phyloP scores from a whole-genome alignment of 192 early-diverging fungal species.

The Backusella australiensis region DNA sequence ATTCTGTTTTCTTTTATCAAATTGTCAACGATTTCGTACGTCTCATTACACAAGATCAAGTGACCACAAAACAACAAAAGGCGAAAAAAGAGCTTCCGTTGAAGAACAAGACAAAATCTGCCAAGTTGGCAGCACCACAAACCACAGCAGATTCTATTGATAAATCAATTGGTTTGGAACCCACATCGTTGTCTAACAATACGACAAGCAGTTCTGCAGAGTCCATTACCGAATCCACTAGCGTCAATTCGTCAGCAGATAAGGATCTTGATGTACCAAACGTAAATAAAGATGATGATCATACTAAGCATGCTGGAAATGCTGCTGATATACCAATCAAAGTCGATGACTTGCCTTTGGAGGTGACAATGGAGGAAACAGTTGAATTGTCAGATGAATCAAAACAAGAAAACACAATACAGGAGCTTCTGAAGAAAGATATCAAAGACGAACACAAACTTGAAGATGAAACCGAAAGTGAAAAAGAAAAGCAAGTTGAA shows the following conservation, averaged over 20 bases:
- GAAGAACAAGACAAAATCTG: background rate
- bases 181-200: background rate
- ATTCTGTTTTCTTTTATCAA: background rate
- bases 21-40: background rate
- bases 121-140: background rate
- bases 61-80: background rate
- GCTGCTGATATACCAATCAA: background rate
- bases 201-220: constrained; percentile 2
- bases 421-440: background rate
- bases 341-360: background rate
- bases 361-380: background rate
- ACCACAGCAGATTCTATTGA: background rate
- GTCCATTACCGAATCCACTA: background rate
- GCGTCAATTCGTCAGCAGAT: background rate
- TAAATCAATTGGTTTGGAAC: background rate
- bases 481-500: background rate
- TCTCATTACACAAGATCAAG: background rate
- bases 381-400: background rate
- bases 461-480: background rate
- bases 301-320: background rate
- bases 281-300: background rate
- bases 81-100: background rate
- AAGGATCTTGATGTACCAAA: background rate
- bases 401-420: background rate
- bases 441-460: background rate